These are phyloP conservation scores for Quercus gilva DNA, from an alignment of 306 rosid species.

Conservation along the genomic window DNA sequence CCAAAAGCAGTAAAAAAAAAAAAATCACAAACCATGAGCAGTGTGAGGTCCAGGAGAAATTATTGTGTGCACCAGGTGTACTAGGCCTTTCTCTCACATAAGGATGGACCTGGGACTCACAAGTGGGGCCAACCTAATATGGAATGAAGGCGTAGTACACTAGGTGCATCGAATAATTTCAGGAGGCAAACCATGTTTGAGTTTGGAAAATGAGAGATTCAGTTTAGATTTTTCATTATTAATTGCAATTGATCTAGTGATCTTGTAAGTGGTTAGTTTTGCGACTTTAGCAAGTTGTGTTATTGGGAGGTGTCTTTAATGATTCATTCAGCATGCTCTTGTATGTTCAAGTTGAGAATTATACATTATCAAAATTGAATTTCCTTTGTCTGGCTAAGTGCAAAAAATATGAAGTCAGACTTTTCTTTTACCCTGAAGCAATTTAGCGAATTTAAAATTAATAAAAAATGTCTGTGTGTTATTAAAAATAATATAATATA, in stretches of 20 bases:
- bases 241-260: background rate
- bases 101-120: too few species aligned
- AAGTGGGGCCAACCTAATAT: too few species aligned
- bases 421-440: background rate
- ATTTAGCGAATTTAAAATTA: background rate
- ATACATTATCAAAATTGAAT: background rate
- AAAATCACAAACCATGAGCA: too few species aligned
- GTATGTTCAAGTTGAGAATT: background rate
- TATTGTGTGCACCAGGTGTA: too few species aligned
- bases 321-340: background rate
- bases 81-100: too few species aligned
- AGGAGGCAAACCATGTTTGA: too few species aligned
- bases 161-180: too few species aligned
- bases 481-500: background rate
- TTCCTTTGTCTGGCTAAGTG: background rate
- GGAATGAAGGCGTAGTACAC: too few species aligned
- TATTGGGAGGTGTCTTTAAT: background rate
- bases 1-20: too few species aligned
- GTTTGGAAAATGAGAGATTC: too few species aligned
- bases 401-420: background rate
- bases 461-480: background rate
- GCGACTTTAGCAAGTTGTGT: background rate
- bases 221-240: background rate
- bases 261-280: background rate
- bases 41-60: too few species aligned